Conservation (phyloP, 2,329 filamentous ascomycete genomes). For the Ceratocystis huliohia region DNA sequence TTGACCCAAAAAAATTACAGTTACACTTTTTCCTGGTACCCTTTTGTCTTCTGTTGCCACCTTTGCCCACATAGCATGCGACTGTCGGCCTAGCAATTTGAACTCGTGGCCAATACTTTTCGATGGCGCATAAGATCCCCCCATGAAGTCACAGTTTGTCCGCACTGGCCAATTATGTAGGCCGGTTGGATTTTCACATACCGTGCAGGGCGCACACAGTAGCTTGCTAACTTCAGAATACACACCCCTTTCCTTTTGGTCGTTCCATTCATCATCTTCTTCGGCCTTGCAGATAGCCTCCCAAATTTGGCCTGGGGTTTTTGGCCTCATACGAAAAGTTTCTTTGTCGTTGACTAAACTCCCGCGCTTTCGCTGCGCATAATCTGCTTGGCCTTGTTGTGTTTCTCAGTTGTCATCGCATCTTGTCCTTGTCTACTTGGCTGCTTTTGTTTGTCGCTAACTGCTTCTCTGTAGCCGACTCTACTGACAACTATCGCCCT, state of each 20-base stretch:
- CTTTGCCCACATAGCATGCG: neutral
- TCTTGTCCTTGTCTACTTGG: neutral
- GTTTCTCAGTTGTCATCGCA: neutral
- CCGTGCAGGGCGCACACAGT: neutral
- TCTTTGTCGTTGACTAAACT: too few species aligned
- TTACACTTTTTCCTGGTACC: slow-evolving; percentile 1
- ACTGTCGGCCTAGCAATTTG: neutral
- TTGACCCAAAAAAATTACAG: neutral
- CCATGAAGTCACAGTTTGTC: neutral
- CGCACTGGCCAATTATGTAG: neutral
- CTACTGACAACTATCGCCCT: slow-evolving; percentile 48
- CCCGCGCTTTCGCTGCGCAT: neutral
- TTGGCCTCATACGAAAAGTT: neutral
- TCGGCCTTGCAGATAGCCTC: neutral
- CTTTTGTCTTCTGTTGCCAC: slow-evolving; percentile 4
- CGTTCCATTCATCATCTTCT: neutral
- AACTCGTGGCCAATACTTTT: neutral
- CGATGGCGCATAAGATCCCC: neutral
- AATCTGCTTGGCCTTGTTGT: neutral
- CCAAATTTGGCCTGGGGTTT: neutral
- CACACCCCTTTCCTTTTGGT: neutral
- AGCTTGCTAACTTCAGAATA: neutral
- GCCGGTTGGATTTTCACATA: neutral
- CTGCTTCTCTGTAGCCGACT: slow-evolving; percentile 44
- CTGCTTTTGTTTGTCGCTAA: neutral